Conservation (phyloP, 208 protist species). For the Wallacemonas sp. region DNA sequence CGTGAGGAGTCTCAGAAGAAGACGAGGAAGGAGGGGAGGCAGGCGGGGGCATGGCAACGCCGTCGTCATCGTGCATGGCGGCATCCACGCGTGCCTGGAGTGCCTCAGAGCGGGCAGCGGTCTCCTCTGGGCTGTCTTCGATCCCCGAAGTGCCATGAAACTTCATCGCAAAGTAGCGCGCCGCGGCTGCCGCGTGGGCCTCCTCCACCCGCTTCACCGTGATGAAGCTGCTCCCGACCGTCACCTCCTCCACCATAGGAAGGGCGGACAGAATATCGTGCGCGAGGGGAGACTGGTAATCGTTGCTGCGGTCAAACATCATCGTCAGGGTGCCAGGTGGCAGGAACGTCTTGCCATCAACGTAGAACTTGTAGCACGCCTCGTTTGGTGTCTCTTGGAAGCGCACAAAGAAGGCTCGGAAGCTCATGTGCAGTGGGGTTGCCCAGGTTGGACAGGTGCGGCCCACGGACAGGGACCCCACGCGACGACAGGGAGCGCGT, state of each 20-base stretch:
- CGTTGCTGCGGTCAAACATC: conserved; percentile 78
- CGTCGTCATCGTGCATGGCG: conserved; percentile 15
- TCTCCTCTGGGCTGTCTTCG: conserved; percentile 19
- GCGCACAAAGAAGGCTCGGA: conserved; percentile 60
- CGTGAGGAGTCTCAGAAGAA: background rate
- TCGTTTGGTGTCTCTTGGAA: conserved; percentile 86
- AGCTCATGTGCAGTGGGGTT: background rate
- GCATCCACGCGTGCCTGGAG: conserved; percentile 54
- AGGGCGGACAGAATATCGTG: conserved; percentile 59
- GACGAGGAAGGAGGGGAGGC: too few relatives aligned
- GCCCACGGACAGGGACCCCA: background rate
- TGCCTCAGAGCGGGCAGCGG: conserved; percentile 42
- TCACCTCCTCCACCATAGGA: conserved; percentile 91
- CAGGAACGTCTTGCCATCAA: conserved; percentile 63
- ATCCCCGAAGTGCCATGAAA: conserved; percentile 33
- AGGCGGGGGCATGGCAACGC: background rate
- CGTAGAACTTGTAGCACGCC: conserved; percentile 84
- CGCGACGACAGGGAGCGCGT: background rate
- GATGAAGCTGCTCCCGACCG: conserved; percentile 70
- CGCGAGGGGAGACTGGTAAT: conserved; percentile 80
- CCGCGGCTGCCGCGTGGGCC: conserved; percentile 57
- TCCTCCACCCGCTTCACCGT: conserved; percentile 78
- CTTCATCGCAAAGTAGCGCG: conserved; percentile 60
- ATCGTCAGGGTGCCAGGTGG: conserved; percentile 51
- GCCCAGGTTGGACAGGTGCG: background rate